Evolutionary conservation across 106 monocot species (phyloP), one percentile per base, ranked within the genome.

Genomic region (Ottelia alismoides): DNA sequence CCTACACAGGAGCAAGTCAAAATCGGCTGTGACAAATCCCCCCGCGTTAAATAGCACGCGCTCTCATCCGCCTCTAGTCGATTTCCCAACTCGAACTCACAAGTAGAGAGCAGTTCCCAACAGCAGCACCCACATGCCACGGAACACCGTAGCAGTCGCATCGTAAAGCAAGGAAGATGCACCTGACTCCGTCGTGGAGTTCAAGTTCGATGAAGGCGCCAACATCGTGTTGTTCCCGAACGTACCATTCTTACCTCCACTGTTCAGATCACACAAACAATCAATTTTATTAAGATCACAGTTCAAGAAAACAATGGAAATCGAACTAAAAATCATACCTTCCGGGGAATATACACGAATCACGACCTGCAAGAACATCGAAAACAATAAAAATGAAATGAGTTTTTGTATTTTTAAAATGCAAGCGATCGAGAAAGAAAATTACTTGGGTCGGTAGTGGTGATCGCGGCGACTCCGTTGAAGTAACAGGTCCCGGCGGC

Each of bases 381-480:
- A 31, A 16, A 46, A 27, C 6, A 45, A 0, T 2, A 1, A 45
- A 17, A 46, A 12, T 9, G 18, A 23, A 0, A 59, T 27, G 30
- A 56, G 30, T 29, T 29, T 3, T 12, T 12, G 12, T 35, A 11
- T 18, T 6, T n/a, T 11, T 49, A 20, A 11, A 49, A 49, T 49
- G 20, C 23, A 24, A 31, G 18, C 21, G 45, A 14, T 35, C 14
- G 18, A 27, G 28, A 50, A 51, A 51, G 3, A 16, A 7, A 51
- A 25, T 35, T 74, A 96, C 96, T 96, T 60, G 96, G 96, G 56
- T 96, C 82, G 0, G 88, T 89, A 3, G 96, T 89, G 11, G 96
- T 96, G 47, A 96, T 66, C 3, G 65, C 81, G 0, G 96, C 96
- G 24, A 96, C 96, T 10, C 96, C 96, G 62, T 80, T 96, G 68